Evolutionary conservation across 768 basidiomycete genomes (phyloP).

Genomic region (Suillus decipiens): DNA sequence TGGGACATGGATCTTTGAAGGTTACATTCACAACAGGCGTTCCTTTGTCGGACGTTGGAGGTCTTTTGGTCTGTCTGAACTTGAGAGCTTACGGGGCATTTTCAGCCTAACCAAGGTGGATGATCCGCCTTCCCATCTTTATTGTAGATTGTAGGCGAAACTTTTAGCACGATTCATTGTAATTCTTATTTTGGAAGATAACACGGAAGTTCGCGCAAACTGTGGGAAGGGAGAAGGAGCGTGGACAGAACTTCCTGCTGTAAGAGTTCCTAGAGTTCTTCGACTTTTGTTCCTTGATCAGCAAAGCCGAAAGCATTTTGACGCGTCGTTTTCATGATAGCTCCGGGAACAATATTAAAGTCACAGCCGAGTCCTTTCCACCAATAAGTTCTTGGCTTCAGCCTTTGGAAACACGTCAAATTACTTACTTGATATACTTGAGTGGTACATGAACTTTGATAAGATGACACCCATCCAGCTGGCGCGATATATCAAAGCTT

Average conservation of each 20-base stretch:
- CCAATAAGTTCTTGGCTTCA: not conserved
- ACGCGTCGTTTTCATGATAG: not conserved
- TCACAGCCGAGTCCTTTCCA: not conserved
- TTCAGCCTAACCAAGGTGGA: slow-evolving; percentile 57
- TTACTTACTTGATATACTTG: not conserved
- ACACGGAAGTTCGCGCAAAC: not conserved
- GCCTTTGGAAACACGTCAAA: not conserved
- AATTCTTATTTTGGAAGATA: slow-evolving; percentile 9
- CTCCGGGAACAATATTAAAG: not conserved
- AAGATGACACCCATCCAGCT: not conserved
- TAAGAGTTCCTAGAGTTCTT: not conserved
- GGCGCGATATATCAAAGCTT: not conserved
- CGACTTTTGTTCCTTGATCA: not conserved
- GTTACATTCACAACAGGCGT: slow-evolving; percentile 47
- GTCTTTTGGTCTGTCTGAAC: slow-evolving; percentile 35
- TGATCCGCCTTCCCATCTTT: slow-evolving; percentile 17
- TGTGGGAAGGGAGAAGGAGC: slow-evolving; percentile 9
- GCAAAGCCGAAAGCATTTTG: not conserved
- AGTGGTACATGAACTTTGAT: not conserved
- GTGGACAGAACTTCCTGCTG: not conserved
- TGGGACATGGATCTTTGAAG: slow-evolving; percentile 61
- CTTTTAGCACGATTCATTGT: not conserved
- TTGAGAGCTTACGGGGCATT: slow-evolving; percentile 47
- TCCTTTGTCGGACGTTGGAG: slow-evolving; percentile 59
- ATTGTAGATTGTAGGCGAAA: not conserved